These are phyloP conservation scores for Brassica hybrid DNA, from an alignment of 441 rosid species.

Conservation along the genomic window DNA sequence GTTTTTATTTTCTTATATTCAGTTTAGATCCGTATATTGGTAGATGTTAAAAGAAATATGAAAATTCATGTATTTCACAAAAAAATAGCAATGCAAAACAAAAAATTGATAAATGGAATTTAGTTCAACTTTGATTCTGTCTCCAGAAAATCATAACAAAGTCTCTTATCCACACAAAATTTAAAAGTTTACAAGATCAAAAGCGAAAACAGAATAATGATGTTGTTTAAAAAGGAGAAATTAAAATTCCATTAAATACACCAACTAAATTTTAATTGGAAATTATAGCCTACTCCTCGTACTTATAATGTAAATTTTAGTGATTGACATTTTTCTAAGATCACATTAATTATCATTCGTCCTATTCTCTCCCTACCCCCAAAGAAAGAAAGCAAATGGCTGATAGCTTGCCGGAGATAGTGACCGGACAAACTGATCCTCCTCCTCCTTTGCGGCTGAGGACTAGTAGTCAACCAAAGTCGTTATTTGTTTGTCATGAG, in stretches of 20 bases:
- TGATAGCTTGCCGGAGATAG: neutral
- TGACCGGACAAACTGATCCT: conserved; percentile 16
- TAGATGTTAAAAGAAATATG: neutral
- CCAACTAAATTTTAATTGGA: too few relatives aligned
- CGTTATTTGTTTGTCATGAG: neutral
- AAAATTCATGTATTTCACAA: neutral
- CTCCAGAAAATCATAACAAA: neutral
- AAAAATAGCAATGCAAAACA: neutral
- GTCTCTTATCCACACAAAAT: neutral
- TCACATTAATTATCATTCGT: neutral
- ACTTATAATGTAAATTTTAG: neutral
- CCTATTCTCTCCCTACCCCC: neutral
- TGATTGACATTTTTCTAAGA: neutral
- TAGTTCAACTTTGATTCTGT: neutral
- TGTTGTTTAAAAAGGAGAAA: too few relatives aligned
- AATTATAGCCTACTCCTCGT: neutral
- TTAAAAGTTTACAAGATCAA: neutral
- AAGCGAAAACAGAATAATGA: neutral
- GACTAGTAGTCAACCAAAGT: conserved; percentile 10
- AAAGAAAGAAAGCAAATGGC: neutral
- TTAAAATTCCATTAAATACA: too few relatives aligned
- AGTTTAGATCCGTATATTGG: neutral
- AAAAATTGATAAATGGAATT: neutral
- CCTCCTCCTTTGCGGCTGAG: conserved; percentile 4
- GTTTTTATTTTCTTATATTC: neutral